These are phyloP conservation scores for Aspergillus bertholletiae DNA, from an alignment of 495 filamentous ascomycete species.

Conservation along the genomic window DNA sequence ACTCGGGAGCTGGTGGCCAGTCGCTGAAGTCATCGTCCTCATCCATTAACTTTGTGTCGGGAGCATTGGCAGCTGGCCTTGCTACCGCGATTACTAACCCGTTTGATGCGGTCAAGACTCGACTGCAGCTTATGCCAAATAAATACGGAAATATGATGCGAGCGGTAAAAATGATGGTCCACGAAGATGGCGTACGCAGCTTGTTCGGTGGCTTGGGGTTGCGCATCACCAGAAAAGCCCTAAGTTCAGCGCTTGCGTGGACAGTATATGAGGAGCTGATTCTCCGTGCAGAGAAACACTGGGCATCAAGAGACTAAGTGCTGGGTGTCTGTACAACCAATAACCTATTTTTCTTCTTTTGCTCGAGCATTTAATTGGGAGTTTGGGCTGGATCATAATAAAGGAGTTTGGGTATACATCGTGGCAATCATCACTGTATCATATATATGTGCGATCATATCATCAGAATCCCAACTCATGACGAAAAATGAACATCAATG, in stretches of 20 bases:
- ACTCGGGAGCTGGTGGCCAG: background rate
- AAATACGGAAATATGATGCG: constrained; percentile 83
- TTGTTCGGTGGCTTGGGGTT: constrained; percentile 85
- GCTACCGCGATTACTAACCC: constrained; percentile 91
- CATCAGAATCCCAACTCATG: constrained; percentile 30
- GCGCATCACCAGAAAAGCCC: constrained; percentile 85
- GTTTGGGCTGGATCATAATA: background rate
- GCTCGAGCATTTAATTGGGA: background rate
- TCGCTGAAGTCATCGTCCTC: constrained; percentile 46
- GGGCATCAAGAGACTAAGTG: constrained; percentile 34
- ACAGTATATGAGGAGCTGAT: constrained; percentile 95
- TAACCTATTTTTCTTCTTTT: background rate
- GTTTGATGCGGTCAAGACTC: constrained; percentile 94
- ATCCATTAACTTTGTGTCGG: constrained; percentile 80
- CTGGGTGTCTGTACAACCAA: background rate
- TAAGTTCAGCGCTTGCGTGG: constrained; percentile 91
- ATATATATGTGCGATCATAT: constrained; percentile 14
- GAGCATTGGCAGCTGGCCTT: constrained; percentile 71
- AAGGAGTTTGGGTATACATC: background rate
- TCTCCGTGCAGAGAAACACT: constrained; percentile 64
- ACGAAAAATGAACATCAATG: constrained; percentile 8
- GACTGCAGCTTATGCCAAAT: constrained; percentile 83
- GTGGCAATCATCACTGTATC: constrained; percentile 15
- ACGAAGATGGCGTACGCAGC: constrained; percentile 74
- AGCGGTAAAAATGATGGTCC: constrained; percentile 70